Percentiles rank a stretch among this genome's conserved stretches.
Evolutionary conservation across 306 rosid genomes (phyloP).

Genomic region (Vigna trinervia): DNA sequence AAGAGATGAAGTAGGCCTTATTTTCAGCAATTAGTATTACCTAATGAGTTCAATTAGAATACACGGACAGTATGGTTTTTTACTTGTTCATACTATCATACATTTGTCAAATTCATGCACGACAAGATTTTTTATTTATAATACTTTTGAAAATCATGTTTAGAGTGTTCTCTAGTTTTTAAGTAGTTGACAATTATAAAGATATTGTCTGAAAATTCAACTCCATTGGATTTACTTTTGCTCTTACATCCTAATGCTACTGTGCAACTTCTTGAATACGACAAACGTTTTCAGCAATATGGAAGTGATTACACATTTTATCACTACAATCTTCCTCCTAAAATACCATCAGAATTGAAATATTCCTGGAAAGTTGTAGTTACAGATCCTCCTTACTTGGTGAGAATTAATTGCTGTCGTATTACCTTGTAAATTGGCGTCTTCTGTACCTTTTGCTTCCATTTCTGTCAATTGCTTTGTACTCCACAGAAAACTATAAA

Average conservation of each 20-base stretch:
- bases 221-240: background rate
- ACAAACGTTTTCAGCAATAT: constrained; percentile 81
- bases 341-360: constrained; percentile 72
- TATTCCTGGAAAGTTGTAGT: constrained; percentile 65
- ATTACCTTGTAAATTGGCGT: too few species aligned
- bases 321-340: constrained; percentile 84
- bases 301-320: constrained; percentile 83
- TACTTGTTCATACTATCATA: background rate
- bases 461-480: too few species aligned
- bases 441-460: too few species aligned
- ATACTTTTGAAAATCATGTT: background rate
- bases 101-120: background rate
- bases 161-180: background rate
- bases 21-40: background rate
- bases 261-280: constrained; percentile 79
- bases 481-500: too few species aligned
- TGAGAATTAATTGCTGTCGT: constrained; percentile 44
- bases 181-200: background rate
- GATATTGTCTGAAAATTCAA: background rate
- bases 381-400: constrained; percentile 97
- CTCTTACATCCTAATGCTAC: constrained; percentile 47
- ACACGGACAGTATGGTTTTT: background rate
- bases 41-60: background rate
- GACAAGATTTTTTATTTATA: background rate
- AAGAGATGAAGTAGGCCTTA: background rate